Conservation (phyloP, 441 rosid genomes). For the Arabidopsis lyrata region DNA sequence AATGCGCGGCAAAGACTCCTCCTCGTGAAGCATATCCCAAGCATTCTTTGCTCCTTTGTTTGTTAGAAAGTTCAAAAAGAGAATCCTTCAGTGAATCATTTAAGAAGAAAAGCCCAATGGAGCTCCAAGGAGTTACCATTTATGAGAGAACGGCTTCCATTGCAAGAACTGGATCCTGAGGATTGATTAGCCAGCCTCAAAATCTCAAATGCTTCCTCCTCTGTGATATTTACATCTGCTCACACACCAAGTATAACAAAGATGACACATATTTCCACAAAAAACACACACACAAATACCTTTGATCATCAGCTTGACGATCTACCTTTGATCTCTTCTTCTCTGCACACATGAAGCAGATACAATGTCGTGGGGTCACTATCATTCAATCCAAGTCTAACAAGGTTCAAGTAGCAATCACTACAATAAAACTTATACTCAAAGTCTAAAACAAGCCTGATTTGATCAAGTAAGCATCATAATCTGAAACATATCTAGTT, state of each 20-base stretch:
- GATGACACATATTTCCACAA: neutral
- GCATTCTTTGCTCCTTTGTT: constrained; percentile 77
- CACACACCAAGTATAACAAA: constrained; percentile 19
- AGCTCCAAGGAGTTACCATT: constrained; percentile 48
- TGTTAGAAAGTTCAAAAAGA: neutral
- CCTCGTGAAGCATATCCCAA: constrained; percentile 91
- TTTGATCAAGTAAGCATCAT: neutral
- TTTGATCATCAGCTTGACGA: constrained; percentile 89
- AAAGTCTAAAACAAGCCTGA: neutral
- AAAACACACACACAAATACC: neutral
- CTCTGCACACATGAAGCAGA: constrained; percentile 52
- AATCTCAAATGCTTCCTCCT: constrained; percentile 67
- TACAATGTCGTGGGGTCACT: neutral
- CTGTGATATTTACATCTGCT: constrained; percentile 62
- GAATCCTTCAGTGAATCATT: constrained; percentile 10
- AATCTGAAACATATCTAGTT: neutral
- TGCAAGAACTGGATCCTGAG: constrained; percentile 33
- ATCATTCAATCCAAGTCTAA: neutral
- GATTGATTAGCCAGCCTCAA: constrained; percentile 56
- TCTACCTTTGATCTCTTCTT: constrained; percentile 80
- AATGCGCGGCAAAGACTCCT: constrained; percentile 64
- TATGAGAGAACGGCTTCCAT: constrained; percentile 49
- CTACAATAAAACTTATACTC: neutral
- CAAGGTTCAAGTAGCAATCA: neutral
- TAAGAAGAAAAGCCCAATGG: neutral